Evolutionary conservation across 768 basidiomycete genomes (phyloP), one percentile per base, ranked within the genome.

Genomic region (Symmetrospora coprosmae): DNA sequence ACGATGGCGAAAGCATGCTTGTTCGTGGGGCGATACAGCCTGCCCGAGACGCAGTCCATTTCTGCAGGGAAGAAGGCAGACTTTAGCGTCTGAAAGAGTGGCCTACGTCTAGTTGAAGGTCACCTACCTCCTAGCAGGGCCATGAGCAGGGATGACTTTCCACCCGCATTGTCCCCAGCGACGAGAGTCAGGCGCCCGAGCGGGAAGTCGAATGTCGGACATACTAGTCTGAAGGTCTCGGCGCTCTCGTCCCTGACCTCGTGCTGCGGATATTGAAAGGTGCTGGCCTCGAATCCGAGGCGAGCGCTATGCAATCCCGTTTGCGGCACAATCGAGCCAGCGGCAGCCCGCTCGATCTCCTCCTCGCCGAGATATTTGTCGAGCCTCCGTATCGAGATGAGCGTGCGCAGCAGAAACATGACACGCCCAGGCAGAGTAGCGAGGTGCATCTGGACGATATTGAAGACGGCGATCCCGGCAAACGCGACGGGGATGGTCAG

Each of bases 91-190:
- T n/a, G n/a, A n/a, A n/a, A n/a, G n/a, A n/a, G n/a, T n/a, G n/a
- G n/a, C n/a, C n/a, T n/a, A n/a, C n/a, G n/a, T n/a, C n/a, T n/a
- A n/a, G n/a, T n/a, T n/a, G n/a, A n/a, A n/a, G 25, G n/a, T 8
- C 17, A 8, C 55, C 31, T 27, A 58, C 55, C 55, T 6, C 55
- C 55, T n/a, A 58, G 55, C 21, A 13, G 28, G 4, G 55, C 55
- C 55, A 58, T 58, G n/a, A 58, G 27, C 9, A 58, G 28, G 25
- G 55, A 58, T 21, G 38, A 43, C 41, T 58, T 58, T 4, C 55
- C 55, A 37, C 55, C 46, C 2, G 55, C 55, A 33, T 58, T 58
- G 25, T 46, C 43, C 2, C 55, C 55, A 31, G 27, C 27, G 9
- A 58, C 55, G 31, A 58, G 28, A 27, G 40, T 45, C 8, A 58